phyloP scores from a whole-genome alignment of 768 basidiomycete genomes.

The Tulasnella sp. region DNA sequence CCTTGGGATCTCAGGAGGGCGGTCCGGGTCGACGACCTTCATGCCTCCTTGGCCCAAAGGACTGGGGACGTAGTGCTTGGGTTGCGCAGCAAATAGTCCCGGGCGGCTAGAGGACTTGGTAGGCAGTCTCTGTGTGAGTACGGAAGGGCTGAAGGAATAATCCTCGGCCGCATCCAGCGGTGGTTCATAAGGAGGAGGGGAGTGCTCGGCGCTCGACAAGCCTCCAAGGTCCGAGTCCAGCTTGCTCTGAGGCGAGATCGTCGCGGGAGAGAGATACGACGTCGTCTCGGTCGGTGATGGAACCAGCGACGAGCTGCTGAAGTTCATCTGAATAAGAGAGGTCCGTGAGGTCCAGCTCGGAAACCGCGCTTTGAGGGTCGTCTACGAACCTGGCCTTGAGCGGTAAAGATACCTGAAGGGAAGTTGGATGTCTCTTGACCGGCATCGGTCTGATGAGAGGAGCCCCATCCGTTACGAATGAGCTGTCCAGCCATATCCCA shows the following conservation, averaged over 20 bases:
- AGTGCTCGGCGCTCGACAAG: neutral
- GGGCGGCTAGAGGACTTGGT: too few species aligned
- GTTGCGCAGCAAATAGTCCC: neutral
- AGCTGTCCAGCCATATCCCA: slow-evolving; percentile 1
- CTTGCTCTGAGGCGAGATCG: neutral
- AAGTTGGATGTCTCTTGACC: neutral
- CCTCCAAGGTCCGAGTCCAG: neutral
- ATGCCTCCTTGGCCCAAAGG: neutral
- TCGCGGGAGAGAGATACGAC: neutral
- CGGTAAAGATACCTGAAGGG: neutral
- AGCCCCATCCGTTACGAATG: neutral
- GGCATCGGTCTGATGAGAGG: neutral
- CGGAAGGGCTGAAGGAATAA: neutral
- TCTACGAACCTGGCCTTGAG: slow-evolving; percentile 18
- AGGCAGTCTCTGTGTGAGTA: too few species aligned
- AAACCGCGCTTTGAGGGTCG: neutral
- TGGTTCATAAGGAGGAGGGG: neutral
- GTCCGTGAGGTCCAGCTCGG: neutral
- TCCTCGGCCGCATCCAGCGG: neutral
- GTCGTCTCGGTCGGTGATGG: slow-evolving; percentile 1
- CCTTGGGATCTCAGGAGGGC: slow-evolving; percentile 4
- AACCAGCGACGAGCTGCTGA: neutral
- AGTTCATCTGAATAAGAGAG: slow-evolving; percentile 7
- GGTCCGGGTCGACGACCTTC: slow-evolving; percentile 1
- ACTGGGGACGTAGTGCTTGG: neutral